Evolutionary conservation across 1,284 basidiomycete genomes (phyloP), one percentile per base, ranked within the genome.

Genomic region (Abortiporus biennis): DNA sequence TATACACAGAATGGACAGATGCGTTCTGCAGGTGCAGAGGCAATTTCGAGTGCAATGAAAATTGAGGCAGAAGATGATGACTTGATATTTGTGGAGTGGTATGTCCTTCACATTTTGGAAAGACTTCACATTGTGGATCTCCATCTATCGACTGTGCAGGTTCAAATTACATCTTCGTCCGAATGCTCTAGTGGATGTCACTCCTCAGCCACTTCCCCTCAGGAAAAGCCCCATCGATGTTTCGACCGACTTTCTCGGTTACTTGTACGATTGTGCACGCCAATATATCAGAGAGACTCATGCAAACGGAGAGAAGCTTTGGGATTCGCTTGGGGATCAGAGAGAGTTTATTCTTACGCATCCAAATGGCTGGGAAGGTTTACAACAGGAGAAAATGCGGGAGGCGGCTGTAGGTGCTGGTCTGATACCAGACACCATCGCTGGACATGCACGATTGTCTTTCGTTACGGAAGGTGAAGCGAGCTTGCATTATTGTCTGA

Each of bases 221-320:
- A 20, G 36, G 9, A 38, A 38, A 19, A 38, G 12, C 6, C 11
- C 24, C 17, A 19, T 25, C 13, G 12, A 47, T 6, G 38, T 47
- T 17, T 30, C 40, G 21, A 29, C 45, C 11, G 45, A 47, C 17
- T 47, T 53, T 32, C 40, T 58, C 15, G 6, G 38, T 8, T 58
- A 58, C 34, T 43, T 85, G 24, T 81, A 76, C 52, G 59, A 57
- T 30, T 83, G 80, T 58, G 79, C 80, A 1, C 68, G 70, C 23
- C 72, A 63, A 32, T 83, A 80, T 55, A 80, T 85, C 53, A 67
- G 64, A 37, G 77, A 84, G 46, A 84, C 80, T 5, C 80, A 85
- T 50, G 79, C 76, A 3, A 75, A 76, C 44, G 79, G 79, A 0
- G 58, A 59, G 11, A 59, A 65, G 11, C 56, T 84, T 1, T 84